Conservation (phyloP, 2,329 filamentous ascomycete species). For the Leptographium wingfieldii region DNA sequence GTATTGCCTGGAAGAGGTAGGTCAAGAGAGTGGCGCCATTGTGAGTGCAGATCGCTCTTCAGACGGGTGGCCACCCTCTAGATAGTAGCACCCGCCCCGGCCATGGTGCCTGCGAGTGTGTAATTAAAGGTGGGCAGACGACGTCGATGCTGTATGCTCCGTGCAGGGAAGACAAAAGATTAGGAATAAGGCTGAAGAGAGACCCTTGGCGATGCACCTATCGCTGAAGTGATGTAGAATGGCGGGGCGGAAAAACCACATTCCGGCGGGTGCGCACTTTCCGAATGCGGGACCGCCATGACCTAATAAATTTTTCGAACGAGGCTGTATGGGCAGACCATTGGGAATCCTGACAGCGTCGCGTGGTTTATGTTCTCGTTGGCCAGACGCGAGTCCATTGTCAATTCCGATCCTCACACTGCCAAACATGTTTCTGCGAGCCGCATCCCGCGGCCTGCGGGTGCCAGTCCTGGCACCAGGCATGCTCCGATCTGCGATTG, state of each 20-base stretch:
- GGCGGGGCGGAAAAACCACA: not conserved
- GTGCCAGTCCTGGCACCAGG: conserved; percentile 4
- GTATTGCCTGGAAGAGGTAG: conserved; percentile 16
- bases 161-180: no score
- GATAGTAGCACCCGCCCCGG: conserved; percentile 30
- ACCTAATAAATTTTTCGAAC: conserved; percentile 4
- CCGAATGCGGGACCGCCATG: not conserved
- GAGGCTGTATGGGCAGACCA: conserved; percentile 2
- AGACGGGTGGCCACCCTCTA: conserved; percentile 40
- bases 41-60: conserved; percentile 26
- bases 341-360: not conserved
- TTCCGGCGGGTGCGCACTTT: not conserved
- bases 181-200: no score
- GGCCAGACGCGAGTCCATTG: not conserved
- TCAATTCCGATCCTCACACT: not conserved
- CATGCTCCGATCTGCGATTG: not conserved
- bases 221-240: not conserved
- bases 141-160: not conserved
- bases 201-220: not conserved
- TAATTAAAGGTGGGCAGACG: not conserved
- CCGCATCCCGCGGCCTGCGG: conserved; percentile 8
- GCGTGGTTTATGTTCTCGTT: not conserved
- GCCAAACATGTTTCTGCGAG: conserved; percentile 8
- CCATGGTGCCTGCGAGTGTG: conserved; percentile 22
- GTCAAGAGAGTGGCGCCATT: conserved; percentile 46